A percentile compares a stretch with the other conserved stretches of the same genome.
phyloP scores from a whole-genome alignment of 352 stramenopile species.

The Phytophthora idaei region DNA sequence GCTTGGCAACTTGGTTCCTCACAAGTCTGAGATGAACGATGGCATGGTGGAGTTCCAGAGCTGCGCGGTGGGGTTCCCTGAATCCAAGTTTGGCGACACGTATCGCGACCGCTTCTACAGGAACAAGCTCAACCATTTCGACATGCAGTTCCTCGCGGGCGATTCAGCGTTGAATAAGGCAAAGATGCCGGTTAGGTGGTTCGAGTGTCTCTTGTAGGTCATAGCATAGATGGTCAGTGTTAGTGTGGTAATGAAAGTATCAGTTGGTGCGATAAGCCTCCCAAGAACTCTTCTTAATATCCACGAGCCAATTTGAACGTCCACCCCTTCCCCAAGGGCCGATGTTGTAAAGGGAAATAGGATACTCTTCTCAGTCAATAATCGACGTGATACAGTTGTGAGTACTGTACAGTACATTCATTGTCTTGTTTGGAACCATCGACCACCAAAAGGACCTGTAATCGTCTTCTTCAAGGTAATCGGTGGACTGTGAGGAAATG shows the following conservation, averaged over 20 bases:
- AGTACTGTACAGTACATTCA: no score
- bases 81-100: conserved; percentile 38
- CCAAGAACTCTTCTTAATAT: no score
- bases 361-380: no score
- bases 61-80: conserved; percentile 30
- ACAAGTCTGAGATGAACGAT: conserved; percentile 34
- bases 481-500: no score
- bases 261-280: not conserved
- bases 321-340: no score
- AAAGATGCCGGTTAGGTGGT: conserved; percentile 66
- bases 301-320: no score
- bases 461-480: no score
- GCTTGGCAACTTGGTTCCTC: conserved; percentile 21
- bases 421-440: no score
- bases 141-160: conserved; percentile 53
- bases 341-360: no score
- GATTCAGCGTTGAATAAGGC: conserved; percentile 45
- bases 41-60: conserved; percentile 37
- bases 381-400: no score
- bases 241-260: conserved; percentile 1
- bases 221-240: not conserved
- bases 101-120: conserved; percentile 53
- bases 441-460: no score
- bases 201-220: conserved; percentile 50
- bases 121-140: conserved; percentile 58